Percentiles rank a stretch among this genome's conserved stretches.
Evolutionary conservation across 805 yeast species (phyloP).

Genomic region (Candida stauntonica): DNA sequence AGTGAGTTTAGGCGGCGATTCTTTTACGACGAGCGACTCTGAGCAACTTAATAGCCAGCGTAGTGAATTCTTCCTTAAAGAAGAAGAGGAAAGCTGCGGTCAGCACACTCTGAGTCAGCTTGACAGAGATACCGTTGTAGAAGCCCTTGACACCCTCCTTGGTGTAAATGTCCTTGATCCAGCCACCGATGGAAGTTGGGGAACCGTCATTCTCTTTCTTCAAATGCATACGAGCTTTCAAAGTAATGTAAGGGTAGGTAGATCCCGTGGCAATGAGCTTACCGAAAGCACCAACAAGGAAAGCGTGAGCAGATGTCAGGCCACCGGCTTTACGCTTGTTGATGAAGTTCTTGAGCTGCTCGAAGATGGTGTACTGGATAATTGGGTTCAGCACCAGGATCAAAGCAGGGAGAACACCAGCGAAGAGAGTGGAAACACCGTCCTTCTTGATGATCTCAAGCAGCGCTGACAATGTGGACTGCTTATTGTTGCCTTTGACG

Average conservation of each 20-base stretch:
- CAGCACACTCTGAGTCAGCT: constrained; percentile 75
- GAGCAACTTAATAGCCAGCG: constrained; percentile 51
- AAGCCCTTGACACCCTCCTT: constrained; percentile 75
- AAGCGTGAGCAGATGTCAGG: constrained; percentile 69
- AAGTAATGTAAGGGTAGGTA: constrained; percentile 89
- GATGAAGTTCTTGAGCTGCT: constrained; percentile 70
- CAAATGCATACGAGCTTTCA: constrained; percentile 85
- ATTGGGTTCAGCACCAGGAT: constrained; percentile 84
- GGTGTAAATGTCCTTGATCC: constrained; percentile 53
- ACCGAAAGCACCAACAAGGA: constrained; percentile 83
- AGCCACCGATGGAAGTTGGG: constrained; percentile 38
- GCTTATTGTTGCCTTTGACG: constrained; percentile 35
- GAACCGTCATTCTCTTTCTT: constrained; percentile 34
- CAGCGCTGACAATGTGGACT: constrained; percentile 52
- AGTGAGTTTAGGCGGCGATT: too few relatives aligned
- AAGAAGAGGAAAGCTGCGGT: constrained; percentile 89
- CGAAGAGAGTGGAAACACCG: constrained; percentile 68
- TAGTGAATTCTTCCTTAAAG: constrained; percentile 81
- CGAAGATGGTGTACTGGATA: constrained; percentile 87
- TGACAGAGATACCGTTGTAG: constrained; percentile 77
- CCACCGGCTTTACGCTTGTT: constrained; percentile 46
- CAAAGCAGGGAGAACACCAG: constrained; percentile 86
- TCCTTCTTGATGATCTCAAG: constrained; percentile 62
- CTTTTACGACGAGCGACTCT: constrained; percentile 35
- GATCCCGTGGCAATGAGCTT: constrained; percentile 83